Conservation (phyloP, 495 filamentous ascomycete species). For the Xylaria acuta region DNA sequence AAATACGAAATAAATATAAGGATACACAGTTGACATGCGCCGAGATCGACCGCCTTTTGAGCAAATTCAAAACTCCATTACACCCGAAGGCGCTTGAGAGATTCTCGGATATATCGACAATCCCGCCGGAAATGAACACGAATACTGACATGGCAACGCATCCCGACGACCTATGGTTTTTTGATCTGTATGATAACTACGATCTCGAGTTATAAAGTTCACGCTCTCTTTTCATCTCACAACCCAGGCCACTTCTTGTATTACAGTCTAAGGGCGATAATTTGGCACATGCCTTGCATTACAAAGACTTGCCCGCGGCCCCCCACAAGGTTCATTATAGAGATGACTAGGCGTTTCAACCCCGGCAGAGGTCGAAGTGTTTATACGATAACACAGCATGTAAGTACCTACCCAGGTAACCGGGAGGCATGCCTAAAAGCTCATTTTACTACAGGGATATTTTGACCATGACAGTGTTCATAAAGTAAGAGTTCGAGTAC, state of each 20-base stretch:
- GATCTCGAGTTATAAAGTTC: not conserved
- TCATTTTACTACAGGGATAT: not conserved
- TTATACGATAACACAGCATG: not conserved
- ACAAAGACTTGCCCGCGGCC: not conserved
- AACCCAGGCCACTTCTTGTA: not conserved
- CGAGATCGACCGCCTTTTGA: conserved; percentile 28
- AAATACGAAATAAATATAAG: conserved; percentile 7
- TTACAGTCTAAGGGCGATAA: not conserved
- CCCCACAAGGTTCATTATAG: not conserved
- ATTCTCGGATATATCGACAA: not conserved
- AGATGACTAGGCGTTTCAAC: not conserved
- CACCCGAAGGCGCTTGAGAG: conserved; percentile 29
- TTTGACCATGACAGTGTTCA: not conserved
- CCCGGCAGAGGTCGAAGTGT: not conserved
- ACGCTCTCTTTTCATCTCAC: not conserved
- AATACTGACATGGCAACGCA: not conserved
- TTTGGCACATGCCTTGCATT: not conserved
- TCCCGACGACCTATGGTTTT: conserved; percentile 20
- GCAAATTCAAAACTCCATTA: conserved; percentile 30
- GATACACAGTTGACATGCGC: conserved; percentile 22
- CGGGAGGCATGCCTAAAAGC: not conserved
- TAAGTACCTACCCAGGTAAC: not conserved
- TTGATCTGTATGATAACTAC: conserved; percentile 6
- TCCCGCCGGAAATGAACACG: not conserved
- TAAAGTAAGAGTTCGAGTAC: not conserved